Evolutionary conservation across 495 filamentous ascomycete species (phyloP).

Genomic region (Sphaerosporella brunnea): DNA sequence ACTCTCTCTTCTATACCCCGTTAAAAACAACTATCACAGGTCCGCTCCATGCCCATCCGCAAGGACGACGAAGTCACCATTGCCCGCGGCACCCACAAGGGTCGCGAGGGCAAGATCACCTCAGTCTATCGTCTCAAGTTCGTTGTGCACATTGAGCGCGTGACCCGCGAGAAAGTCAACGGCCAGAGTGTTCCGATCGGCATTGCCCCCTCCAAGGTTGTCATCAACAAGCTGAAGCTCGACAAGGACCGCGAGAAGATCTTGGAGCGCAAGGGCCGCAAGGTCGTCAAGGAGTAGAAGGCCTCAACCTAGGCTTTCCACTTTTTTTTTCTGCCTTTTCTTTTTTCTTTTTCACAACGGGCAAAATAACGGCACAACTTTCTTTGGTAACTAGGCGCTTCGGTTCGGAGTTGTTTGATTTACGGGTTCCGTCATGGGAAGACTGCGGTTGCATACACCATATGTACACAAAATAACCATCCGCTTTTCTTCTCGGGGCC

Average conservation of each 20-base stretch:
- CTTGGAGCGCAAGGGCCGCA: slow-evolving; percentile 53
- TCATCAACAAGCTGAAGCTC: slow-evolving; percentile 94
- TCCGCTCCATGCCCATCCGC: slow-evolving; percentile 91
- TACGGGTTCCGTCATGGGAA: too few species aligned
- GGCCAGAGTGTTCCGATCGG: slow-evolving; percentile 78
- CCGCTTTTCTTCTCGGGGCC: not conserved
- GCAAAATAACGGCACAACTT: too few species aligned
- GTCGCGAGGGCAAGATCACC: slow-evolving; percentile 86
- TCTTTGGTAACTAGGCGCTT: too few species aligned
- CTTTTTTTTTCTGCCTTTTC: slow-evolving; percentile 20
- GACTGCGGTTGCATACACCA: too few species aligned
- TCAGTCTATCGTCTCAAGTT: slow-evolving; percentile 97
- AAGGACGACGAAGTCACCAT: slow-evolving; percentile 92
- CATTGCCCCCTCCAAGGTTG: slow-evolving; percentile 79
- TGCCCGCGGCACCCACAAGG: slow-evolving; percentile 77
- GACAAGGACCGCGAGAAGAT: slow-evolving; percentile 96
- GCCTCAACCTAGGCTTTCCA: too few species aligned
- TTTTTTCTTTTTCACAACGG: slow-evolving; percentile 14
- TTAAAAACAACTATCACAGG: slow-evolving; percentile 33
- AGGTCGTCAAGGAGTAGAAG: slow-evolving; percentile 30
- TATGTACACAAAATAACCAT: slow-evolving; percentile 3
- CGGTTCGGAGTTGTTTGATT: too few species aligned
- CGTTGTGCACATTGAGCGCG: slow-evolving; percentile 77
- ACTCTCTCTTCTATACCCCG: not conserved
- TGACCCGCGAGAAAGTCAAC: slow-evolving; percentile 84